Evolutionary conservation across 768 basidiomycete genomes (phyloP), one percentile per base, ranked within the genome.

Genomic region (Suillus lakei): DNA sequence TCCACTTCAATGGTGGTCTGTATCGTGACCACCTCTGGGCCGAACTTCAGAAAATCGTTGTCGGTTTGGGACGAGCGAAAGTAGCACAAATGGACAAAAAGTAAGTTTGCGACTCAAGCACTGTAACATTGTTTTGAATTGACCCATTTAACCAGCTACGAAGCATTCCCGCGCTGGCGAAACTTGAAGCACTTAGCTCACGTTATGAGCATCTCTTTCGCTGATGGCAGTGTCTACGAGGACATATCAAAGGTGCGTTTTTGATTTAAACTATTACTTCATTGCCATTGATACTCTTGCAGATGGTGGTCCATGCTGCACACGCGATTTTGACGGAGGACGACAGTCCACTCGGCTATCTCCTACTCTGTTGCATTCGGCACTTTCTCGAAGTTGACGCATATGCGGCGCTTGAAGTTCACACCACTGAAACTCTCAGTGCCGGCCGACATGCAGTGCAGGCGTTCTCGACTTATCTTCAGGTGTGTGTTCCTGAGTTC

Each of bases 381-480:
- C 70, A 70, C 34, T 81, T 76, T 61, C 54, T 77, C 9, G 74
- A 78, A 41, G 60, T 80, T 7, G 72, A 77, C 43, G 74, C 77
- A 64, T 77, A 68, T 56, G 30, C 74, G 3, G 68, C 71, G 0
- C 65, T 81, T 1, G 73, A 77, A 32, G 67, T 78, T 30, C 79
- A 81, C 39, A 78, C 75, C 0, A 68, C 72, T 6, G 61, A 66
- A 1, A 79, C 76, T 2, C 61, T 80, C 56, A 43, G 5, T 0
- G 66, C 56, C 2, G 76, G 76, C 3, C 43, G 62, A 51, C 51
- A 61, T 15, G 73, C 70, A 53, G 59, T 76, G 2, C 13, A 61
- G 3, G 41, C n/a, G 4, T 77, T 75, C 51, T 68, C 70, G 6
- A 36, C n/a, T 0, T 23, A 67, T 15, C 55, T 78, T 9, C 30